Evolutionary conservation across 129 eudicot genomes (phyloP).

Genomic region (Glebionis coronaria): DNA sequence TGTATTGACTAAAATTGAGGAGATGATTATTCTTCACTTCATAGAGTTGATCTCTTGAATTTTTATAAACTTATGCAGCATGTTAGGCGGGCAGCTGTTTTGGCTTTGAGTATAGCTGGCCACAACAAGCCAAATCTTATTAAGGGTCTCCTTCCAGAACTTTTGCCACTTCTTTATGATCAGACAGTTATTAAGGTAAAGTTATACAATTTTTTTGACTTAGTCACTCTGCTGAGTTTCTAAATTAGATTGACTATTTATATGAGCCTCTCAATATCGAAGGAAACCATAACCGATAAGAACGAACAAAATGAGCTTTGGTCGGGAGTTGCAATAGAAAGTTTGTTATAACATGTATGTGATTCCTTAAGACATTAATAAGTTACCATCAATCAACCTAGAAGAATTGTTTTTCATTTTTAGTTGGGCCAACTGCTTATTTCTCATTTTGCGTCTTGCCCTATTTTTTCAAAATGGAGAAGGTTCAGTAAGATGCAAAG

Average conservation of each 20-base stretch:
- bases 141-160: constrained; percentile 84
- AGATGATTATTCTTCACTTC: neutral
- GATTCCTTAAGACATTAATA: too few relatives aligned
- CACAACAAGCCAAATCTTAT: constrained; percentile 95
- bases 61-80: constrained; percentile 55
- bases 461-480: too few relatives aligned
- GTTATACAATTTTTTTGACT: neutral
- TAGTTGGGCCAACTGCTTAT: too few relatives aligned
- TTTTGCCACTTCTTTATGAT: constrained; percentile 91
- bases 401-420: too few relatives aligned
- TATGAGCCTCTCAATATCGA: too few relatives aligned
- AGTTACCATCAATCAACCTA: too few relatives aligned
- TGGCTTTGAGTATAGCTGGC: constrained; percentile 97
- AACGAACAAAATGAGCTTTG: too few relatives aligned
- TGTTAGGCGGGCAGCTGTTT: constrained; percentile 98
- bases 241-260: too few relatives aligned
- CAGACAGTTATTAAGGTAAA: constrained; percentile 92
- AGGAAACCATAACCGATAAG: too few relatives aligned
- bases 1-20: neutral
- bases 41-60: neutral
- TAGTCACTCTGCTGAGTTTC: neutral
- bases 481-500: too few relatives aligned
- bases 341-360: too few relatives aligned
- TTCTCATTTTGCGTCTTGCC: neutral
- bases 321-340: too few relatives aligned